phyloP scores from a whole-genome alignment of 2,329 filamentous ascomycete genomes.

The Dactylonectria estremocensis region DNA sequence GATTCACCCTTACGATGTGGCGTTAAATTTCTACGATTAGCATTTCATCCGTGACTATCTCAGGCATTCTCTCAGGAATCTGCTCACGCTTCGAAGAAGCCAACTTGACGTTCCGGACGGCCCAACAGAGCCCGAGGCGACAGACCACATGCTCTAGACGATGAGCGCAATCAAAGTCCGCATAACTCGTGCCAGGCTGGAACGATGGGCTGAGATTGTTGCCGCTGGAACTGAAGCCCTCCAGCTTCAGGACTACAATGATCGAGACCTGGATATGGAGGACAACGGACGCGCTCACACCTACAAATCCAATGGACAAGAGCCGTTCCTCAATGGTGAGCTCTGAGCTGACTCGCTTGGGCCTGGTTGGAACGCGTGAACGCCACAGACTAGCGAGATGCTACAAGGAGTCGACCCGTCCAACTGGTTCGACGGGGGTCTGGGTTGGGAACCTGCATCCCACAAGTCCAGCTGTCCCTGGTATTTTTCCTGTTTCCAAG shows the following conservation, averaged over 20 bases:
- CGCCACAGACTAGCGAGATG: slow-evolving; percentile 51
- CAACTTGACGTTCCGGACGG: slow-evolving; percentile 53
- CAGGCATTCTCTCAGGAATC: slow-evolving; percentile 59
- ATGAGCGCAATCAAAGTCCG: slow-evolving; percentile 64
- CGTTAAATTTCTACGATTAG: too few species aligned
- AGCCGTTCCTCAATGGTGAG: slow-evolving; percentile 30
- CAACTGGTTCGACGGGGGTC: slow-evolving; percentile 54
- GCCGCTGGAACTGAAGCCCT: slow-evolving; percentile 53
- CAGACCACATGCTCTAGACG: slow-evolving; percentile 64
- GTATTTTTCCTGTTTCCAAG: too few species aligned
- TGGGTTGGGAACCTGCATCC: too few species aligned
- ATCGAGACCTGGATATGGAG: slow-evolving; percentile 39
- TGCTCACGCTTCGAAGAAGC: slow-evolving; percentile 61
- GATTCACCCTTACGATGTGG: too few species aligned
- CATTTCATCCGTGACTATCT: slow-evolving; percentile 62
- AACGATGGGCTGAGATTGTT: slow-evolving; percentile 63
- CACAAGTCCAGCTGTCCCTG: too few species aligned
- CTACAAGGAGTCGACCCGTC: slow-evolving; percentile 54
- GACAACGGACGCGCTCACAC: slow-evolving; percentile 12
- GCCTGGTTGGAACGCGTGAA: slow-evolving; percentile 46
- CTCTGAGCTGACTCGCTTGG: slow-evolving; percentile 45
- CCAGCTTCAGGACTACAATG: slow-evolving; percentile 37
- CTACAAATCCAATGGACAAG: slow-evolving; percentile 17
- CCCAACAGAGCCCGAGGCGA: slow-evolving; percentile 50
- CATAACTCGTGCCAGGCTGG: slow-evolving; percentile 62